Percentiles rank a stretch among this genome's conserved stretches.
phyloP scores from a whole-genome alignment of 106 monocot species.

The Acanthochlamys bracteata region DNA sequence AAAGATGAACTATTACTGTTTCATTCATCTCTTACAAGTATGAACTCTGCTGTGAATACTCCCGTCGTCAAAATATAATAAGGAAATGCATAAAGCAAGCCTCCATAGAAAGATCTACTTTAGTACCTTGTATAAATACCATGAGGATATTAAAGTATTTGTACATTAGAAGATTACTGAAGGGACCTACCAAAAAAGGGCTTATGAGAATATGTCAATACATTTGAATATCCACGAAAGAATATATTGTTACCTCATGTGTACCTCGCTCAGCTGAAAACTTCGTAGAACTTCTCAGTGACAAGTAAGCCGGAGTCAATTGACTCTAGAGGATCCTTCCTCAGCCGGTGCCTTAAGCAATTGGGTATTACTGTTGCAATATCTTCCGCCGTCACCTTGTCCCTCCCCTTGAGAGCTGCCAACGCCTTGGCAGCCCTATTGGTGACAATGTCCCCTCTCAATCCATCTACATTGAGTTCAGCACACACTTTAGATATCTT shows the following conservation, averaged over 20 bases:
- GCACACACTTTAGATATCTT: slow-evolving; percentile 96
- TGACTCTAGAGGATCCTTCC: slow-evolving; percentile 96
- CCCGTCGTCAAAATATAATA: too few species aligned
- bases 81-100: too few species aligned
- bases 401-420: slow-evolving; percentile 89
- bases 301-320: slow-evolving; percentile 96
- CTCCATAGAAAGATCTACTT: too few species aligned
- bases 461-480: slow-evolving; percentile 93
- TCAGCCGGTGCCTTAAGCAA: slow-evolving; percentile 90
- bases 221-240: not conserved
- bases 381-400: slow-evolving; percentile 68
- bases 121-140: not conserved
- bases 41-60: too few species aligned
- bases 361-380: slow-evolving; percentile 96
- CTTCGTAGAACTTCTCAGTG: slow-evolving; percentile 93
- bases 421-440: slow-evolving; percentile 92
- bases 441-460: slow-evolving; percentile 94
- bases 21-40: too few species aligned
- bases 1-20: too few species aligned
- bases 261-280: slow-evolving; percentile 53
- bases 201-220: not conserved
- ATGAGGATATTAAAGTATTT: not conserved
- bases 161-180: not conserved
- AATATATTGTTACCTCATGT: slow-evolving; percentile 12
- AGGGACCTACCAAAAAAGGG: not conserved